A percentile compares a stretch with the other conserved stretches of the same genome.
Evolutionary conservation across 2,329 filamentous ascomycete species (phyloP).

Genomic region (Epichloe sibirici): DNA sequence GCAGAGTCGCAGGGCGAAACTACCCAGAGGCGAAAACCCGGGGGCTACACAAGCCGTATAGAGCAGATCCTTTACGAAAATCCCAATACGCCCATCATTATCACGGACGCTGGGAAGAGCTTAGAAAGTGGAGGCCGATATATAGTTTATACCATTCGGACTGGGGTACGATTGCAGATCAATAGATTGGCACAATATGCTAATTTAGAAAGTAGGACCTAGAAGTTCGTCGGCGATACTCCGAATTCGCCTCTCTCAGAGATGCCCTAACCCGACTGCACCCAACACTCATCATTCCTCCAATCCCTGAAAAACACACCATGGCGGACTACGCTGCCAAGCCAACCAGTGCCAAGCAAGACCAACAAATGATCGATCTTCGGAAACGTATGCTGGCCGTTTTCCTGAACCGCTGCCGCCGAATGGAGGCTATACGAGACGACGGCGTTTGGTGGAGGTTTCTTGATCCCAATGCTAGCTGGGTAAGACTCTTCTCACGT

Average conservation of each 20-base stretch:
- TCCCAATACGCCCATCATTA: constrained; percentile 77
- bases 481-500: constrained; percentile 46
- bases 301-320: constrained; percentile 96
- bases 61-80: constrained; percentile 97
- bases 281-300: constrained; percentile 88
- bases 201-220: constrained; percentile 53
- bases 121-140: constrained; percentile 81
- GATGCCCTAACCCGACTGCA: constrained; percentile 84
- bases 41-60: constrained; percentile 90
- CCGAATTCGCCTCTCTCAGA: constrained; percentile 85
- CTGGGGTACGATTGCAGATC: constrained; percentile 53
- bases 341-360: constrained; percentile 94
- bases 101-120: constrained; percentile 93
- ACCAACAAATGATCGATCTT: constrained; percentile 90
- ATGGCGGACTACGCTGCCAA: constrained; percentile 98
- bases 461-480: constrained; percentile 94
- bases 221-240: constrained; percentile 89
- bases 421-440: constrained; percentile 82
- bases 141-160: constrained; percentile 95
- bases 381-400: constrained; percentile 94
- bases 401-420: constrained; percentile 84
- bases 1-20: constrained; percentile 29
- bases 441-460: constrained; percentile 98
- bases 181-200: background rate
- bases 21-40: constrained; percentile 56